These are phyloP conservation scores for Ceraceosorus guamensis DNA, from an alignment of 1,284 basidiomycete genomes.

Conservation along the genomic window DNA sequence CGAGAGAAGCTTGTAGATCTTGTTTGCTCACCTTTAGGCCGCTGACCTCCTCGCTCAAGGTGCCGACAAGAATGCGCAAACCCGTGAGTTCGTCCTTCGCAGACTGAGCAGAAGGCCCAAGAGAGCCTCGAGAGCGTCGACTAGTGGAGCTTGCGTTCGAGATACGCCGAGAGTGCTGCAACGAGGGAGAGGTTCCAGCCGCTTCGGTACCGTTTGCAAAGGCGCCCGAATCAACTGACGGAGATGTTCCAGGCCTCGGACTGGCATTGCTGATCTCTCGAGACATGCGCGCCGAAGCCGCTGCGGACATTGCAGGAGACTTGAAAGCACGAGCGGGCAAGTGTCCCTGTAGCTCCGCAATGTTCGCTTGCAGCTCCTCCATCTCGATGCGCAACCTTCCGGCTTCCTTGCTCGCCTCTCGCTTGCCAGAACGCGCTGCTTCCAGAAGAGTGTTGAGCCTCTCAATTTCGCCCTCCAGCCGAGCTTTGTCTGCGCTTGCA, in stretches of 20 bases:
- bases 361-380: constrained; percentile 15
- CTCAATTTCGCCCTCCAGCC: constrained; percentile 22
- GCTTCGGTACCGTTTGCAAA: not conserved
- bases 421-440: constrained; percentile 7
- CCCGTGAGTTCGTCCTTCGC: constrained; percentile 14
- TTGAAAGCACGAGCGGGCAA: constrained; percentile 22
- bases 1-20: not conserved
- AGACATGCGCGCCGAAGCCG: constrained; percentile 28
- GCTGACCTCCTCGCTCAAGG: constrained; percentile 27
- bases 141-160: constrained; percentile 1
- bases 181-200: not conserved
- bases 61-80: constrained; percentile 6
- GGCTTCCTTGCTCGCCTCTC: not conserved
- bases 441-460: constrained; percentile 7
- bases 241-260: constrained; percentile 25
- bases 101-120: not conserved
- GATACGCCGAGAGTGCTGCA: not conserved
- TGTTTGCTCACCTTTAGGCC: constrained; percentile 22
- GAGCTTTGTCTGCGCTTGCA: constrained; percentile 46
- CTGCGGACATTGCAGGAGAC: constrained; percentile 27
- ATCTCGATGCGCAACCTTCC: constrained; percentile 18
- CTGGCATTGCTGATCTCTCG: constrained; percentile 26
- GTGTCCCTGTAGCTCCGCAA: constrained; percentile 27
- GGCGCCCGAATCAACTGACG: not conserved
- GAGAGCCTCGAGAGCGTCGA: constrained; percentile 3